A percentile compares a stretch with the other conserved stretches of the same genome.
Evolutionary conservation across 164 flowering plant species (phyloP).

Genomic region (Stephania japonica): DNA sequence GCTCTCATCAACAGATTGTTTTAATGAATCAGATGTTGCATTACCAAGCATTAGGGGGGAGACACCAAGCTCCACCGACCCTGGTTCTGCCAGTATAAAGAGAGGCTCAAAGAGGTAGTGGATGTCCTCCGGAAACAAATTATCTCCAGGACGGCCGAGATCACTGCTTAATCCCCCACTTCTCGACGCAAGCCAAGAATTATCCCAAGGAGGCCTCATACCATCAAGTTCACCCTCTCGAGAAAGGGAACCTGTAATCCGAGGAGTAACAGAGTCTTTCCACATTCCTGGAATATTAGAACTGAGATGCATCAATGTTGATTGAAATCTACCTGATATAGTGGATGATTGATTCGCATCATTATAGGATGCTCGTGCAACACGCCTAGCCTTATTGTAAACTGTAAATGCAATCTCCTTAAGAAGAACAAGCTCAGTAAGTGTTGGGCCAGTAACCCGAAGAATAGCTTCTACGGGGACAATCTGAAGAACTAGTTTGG

Average conservation of each 20-base stretch:
- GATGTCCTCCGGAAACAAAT: slow-evolving; percentile 45
- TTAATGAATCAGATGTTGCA: slow-evolving; percentile 40
- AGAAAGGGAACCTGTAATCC: slow-evolving; percentile 55
- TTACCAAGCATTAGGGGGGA: slow-evolving; percentile 36
- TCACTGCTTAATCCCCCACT: slow-evolving; percentile 59
- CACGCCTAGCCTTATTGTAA: slow-evolving; percentile 88
- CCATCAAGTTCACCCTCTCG: slow-evolving; percentile 82
- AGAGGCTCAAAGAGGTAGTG: slow-evolving; percentile 90
- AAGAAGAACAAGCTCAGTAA: slow-evolving; percentile 67
- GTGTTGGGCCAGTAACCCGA: slow-evolving; percentile 67
- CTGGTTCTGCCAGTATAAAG: slow-evolving; percentile 89
- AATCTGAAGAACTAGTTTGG: slow-evolving; percentile 84
- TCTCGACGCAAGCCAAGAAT: slow-evolving; percentile 74
- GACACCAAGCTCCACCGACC: slow-evolving; percentile 65
- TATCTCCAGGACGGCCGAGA: slow-evolving; percentile 48
- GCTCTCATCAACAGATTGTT: slow-evolving; percentile 51
- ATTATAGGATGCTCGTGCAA: slow-evolving; percentile 49
- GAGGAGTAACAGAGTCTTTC: slow-evolving; percentile 76
- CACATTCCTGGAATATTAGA: slow-evolving; percentile 71
- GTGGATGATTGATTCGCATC: slow-evolving; percentile 46
- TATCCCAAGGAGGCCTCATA: slow-evolving; percentile 74
- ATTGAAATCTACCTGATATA: slow-evolving; percentile 53
- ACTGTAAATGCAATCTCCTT: slow-evolving; percentile 95
- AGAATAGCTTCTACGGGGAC: slow-evolving; percentile 84
- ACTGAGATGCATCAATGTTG: slow-evolving; percentile 53